Conservation (phyloP, 2,329 filamentous ascomycete genomes). For the Calonectria pseudoreteaudii region DNA sequence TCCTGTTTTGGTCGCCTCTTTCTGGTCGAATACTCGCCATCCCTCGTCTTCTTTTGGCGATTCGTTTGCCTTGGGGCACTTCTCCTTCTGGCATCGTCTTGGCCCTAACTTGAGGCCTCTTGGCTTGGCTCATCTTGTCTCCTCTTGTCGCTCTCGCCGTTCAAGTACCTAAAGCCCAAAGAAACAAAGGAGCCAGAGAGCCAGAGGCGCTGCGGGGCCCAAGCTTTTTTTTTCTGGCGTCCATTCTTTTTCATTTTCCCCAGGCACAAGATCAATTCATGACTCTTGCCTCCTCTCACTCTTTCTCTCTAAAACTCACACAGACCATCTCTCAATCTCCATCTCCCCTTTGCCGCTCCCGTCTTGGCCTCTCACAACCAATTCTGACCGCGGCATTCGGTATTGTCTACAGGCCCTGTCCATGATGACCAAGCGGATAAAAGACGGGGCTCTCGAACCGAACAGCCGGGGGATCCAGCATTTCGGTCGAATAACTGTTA, state of each 20-base stretch:
- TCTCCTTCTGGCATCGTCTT: slow-evolving; percentile 10
- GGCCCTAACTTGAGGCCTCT: slow-evolving; percentile 8
- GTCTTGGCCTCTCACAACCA: slow-evolving; percentile 1
- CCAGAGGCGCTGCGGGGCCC: neutral
- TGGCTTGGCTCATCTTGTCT: neutral
- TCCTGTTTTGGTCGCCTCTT: slow-evolving; percentile 10
- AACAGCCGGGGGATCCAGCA: slow-evolving; percentile 1
- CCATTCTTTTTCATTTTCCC: neutral
- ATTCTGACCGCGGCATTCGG: slow-evolving; percentile 4
- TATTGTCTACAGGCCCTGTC: neutral
- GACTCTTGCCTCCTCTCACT: neutral
- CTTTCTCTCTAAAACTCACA: slow-evolving; percentile 2
- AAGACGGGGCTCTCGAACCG: neutral
- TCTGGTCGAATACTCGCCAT: neutral
- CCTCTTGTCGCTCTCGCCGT: neutral
- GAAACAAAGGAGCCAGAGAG: neutral
- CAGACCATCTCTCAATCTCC: slow-evolving; percentile 5
- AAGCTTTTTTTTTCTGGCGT: neutral
- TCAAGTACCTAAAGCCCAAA: neutral
- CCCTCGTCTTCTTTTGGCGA: slow-evolving; percentile 12
- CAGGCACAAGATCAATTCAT: neutral
- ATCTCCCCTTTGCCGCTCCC: neutral
- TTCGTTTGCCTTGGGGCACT: neutral
- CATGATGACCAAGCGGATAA: neutral
- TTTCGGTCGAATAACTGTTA: slow-evolving; percentile 6